Evolutionary conservation across 208 protist species (phyloP).

Genomic region (Trypanosoma lewisi): DNA sequence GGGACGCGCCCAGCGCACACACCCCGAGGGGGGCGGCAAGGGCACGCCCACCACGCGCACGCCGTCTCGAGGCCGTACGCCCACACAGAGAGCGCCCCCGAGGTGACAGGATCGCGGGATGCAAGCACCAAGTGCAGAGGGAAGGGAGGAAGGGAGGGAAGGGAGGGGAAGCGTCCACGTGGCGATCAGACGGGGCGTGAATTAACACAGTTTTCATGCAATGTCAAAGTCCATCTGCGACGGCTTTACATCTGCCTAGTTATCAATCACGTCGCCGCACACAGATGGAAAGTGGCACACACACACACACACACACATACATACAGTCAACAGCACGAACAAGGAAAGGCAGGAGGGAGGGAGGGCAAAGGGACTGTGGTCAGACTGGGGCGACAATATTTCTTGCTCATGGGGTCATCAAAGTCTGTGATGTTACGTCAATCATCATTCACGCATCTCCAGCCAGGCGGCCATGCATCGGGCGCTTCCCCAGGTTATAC

Average conservation of each 20-base stretch:
- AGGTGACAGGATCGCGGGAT: slow-evolving; percentile 26
- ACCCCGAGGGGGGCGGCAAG: too few relatives aligned
- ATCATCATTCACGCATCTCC: slow-evolving; percentile 16
- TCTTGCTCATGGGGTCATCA: slow-evolving; percentile 28
- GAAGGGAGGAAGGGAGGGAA: background rate
- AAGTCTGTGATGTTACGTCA: slow-evolving; percentile 39
- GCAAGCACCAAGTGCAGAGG: background rate
- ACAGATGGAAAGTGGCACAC: slow-evolving; percentile 10
- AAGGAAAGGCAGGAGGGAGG: background rate
- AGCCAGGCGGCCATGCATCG: background rate
- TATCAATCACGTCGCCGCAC: slow-evolving; percentile 26
- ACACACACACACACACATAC: slow-evolving; percentile 16
- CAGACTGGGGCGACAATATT: slow-evolving; percentile 31
- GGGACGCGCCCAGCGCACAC: background rate
- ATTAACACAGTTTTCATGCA: slow-evolving; percentile 27
- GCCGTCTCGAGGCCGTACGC: slow-evolving; percentile 33
- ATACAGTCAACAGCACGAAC: too few relatives aligned
- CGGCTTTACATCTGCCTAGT: slow-evolving; percentile 44
- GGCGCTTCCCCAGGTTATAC: background rate
- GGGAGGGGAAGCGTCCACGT: background rate
- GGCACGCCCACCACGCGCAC: background rate
- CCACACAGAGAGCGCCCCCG: slow-evolving; percentile 32
- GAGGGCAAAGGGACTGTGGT: background rate
- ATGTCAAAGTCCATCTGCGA: slow-evolving; percentile 40
- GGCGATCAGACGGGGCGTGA: slow-evolving; percentile 34